A percentile compares a stretch with the other conserved stretches of the same genome.
These are phyloP conservation scores for Dendrobium officinale DNA, from an alignment of 106 monocot species.

Conservation along the genomic window DNA sequence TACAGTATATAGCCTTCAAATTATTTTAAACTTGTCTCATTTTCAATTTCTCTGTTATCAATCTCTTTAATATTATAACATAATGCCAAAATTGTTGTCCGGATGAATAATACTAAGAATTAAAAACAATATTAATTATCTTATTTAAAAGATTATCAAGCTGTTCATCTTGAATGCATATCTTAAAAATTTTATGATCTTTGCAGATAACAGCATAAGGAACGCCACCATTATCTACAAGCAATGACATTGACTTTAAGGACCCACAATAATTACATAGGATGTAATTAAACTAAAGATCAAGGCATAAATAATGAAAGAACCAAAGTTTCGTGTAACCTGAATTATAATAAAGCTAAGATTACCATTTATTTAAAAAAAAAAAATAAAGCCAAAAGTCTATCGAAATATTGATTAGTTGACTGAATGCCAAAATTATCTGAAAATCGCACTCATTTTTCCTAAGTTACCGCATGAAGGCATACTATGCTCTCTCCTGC, in stretches of 20 bases:
- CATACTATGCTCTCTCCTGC: too few relatives aligned
- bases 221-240: slow-evolving; percentile 76
- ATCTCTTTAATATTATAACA: slow-evolving; percentile 91
- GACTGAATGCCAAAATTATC: too few relatives aligned
- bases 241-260: slow-evolving; percentile 94
- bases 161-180: too few relatives aligned
- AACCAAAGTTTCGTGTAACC: background rate
- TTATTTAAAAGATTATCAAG: too few relatives aligned
- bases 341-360: background rate
- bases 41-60: slow-evolving; percentile 95
- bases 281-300: background rate
- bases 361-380: background rate
- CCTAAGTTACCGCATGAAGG: too few relatives aligned
- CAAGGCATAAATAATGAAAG: background rate
- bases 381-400: background rate
- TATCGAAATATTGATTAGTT: too few relatives aligned
- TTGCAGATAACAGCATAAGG: slow-evolving; percentile 91
- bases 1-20: background rate
- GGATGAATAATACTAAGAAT: slow-evolving; percentile 93
- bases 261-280: slow-evolving; percentile 92
- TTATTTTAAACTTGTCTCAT: slow-evolving; percentile 29
- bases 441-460: too few relatives aligned
- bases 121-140: slow-evolving; percentile 54
- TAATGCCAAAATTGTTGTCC: slow-evolving; percentile 92
- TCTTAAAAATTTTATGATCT: slow-evolving; percentile 68